Evolutionary conservation across 2,329 filamentous ascomycete species (phyloP), one percentile per base, ranked within the genome.

Genomic region (Pseudopyricularia cyperi): DNA sequence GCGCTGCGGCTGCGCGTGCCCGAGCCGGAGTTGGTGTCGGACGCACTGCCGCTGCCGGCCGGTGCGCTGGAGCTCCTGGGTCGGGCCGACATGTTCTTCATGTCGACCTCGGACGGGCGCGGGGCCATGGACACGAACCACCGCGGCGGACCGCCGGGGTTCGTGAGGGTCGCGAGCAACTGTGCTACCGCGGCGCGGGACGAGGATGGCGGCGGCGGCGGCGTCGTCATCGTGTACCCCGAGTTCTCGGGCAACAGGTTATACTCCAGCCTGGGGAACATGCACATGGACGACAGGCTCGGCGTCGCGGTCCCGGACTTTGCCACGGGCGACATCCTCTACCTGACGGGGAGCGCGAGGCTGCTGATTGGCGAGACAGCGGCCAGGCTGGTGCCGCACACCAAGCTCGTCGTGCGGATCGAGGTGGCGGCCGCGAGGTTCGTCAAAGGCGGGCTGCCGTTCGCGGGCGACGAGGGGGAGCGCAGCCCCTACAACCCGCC

Each of bases 241-340:
- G 89, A 95, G 63, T 94, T 85, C 63, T 89, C 85, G 1, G 89
- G 89, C 7, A 95, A 95, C 64, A 73, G 87, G 15, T 69, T 93
- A 0, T 95, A 94, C 59, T 88, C 94, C 64, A 87, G 85, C 0
- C 74, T 94, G 0, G 89, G 89, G 1, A 95, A 95, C 61, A 69
- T 94, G 14, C 71, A 76, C 37, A 66, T 75, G 7, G 83, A 82
- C 32, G 85, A 87, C 0, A 68, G 70, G 17, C 78, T 85, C 3
- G 87, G 89, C 3, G 64, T 91, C 48, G 79, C 77, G 3, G 74
- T 95, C 34, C 87, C 88, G 0, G 80, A 90, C 62, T 91, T 87
- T 60, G 75, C 76, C 4, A 85, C 79, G 0, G 85, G 85, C 1
- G 71, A 87, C 59, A 80, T 86, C 6, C 71, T 95, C 2, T 91